Evolutionary conservation across 2,329 filamentous ascomycete species (phyloP), one percentile per base, ranked within the genome.

Genomic region (Cladophialophora chaetospira): DNA sequence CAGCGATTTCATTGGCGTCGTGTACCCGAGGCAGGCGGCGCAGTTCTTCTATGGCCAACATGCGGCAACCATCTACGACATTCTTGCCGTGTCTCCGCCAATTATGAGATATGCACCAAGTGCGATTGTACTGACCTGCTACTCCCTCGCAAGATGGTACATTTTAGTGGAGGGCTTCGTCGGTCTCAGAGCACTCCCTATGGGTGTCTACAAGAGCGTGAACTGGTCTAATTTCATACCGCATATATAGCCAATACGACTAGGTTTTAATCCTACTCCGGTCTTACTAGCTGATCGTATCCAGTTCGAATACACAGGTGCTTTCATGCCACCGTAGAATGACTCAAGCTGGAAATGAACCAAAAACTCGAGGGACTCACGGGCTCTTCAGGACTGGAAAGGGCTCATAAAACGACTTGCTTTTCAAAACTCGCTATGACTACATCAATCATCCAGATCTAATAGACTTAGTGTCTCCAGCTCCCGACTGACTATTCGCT

Each of bases 401-500:
- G n/a, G n/a, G n/a, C n/a, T n/a, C n/a, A n/a, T n/a, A n/a, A n/a
- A n/a, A n/a, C n/a, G n/a, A n/a, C n/a, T n/a, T n/a, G n/a, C n/a
- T n/a, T n/a, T n/a, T n/a, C n/a, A n/a, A n/a, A n/a, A n/a, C n/a
- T n/a, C n/a, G n/a, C n/a, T n/a, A n/a, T n/a, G n/a, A n/a, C n/a
- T n/a, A n/a, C n/a, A n/a, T 40, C 35, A 64, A 17, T 61, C 60
- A 43, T 66, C 44, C 23, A 53, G 77, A 55, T 85, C 83, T 53
- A 84, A 71, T 66, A 86, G 66, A 50, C 78, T 75, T 62, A 87
- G 67, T 19, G 82, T 73, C 47, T 86, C 81, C 65, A 87, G 66
- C 66, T 87, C 84, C 42, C 76, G 79, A 67, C 75, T 74, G n/a
- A 87, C 78, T 45, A 86, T 72, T 23, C 77, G 71, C 67, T 83